These are phyloP conservation scores for Tetradesmus lagerheimii DNA, from an alignment of 139 green algal species.

Conservation along the genomic window DNA sequence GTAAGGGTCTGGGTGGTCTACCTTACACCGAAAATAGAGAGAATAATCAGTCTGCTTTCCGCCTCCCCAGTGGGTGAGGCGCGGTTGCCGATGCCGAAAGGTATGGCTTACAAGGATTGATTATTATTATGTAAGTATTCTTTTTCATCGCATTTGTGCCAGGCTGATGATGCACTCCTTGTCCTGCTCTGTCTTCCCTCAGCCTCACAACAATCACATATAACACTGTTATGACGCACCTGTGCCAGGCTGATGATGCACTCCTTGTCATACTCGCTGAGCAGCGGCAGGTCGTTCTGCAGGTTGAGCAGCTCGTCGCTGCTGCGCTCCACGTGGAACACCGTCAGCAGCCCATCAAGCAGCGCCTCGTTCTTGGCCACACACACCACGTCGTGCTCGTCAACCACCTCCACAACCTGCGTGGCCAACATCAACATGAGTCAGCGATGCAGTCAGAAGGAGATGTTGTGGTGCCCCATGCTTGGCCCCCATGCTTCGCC, in stretches of 20 bases:
- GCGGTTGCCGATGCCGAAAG: too few species aligned
- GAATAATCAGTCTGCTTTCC: too few species aligned
- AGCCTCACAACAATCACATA: neutral
- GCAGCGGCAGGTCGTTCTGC: constrained; percentile 88
- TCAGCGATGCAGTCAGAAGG: too few species aligned
- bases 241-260: constrained; percentile 57
- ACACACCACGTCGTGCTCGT: constrained; percentile 79
- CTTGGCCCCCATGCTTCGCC: constrained; percentile 70
- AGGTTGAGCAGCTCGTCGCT: constrained; percentile 74
- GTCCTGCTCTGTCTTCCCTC: too few species aligned
- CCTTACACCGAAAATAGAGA: too few species aligned
- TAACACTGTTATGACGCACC: constrained; percentile 15
- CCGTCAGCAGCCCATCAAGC: constrained; percentile 91
- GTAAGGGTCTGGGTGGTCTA: too few species aligned
- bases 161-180: constrained; percentile 58
- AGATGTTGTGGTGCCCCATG: too few species aligned
- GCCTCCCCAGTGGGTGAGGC: too few species aligned
- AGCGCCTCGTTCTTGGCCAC: constrained; percentile 76
- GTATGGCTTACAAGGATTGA: too few species aligned
- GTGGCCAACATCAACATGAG: too few species aligned
- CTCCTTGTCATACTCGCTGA: constrained; percentile 83
- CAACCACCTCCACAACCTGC: constrained; percentile 71
- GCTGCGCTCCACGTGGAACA: constrained; percentile 92
- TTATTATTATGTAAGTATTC: too few species aligned
- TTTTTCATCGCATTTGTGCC: neutral